Percentiles rank a stretch among this genome's conserved stretches.
Conservation (phyloP, 2,329 filamentous ascomycete species). For the Ceratocystis cubensis region DNA sequence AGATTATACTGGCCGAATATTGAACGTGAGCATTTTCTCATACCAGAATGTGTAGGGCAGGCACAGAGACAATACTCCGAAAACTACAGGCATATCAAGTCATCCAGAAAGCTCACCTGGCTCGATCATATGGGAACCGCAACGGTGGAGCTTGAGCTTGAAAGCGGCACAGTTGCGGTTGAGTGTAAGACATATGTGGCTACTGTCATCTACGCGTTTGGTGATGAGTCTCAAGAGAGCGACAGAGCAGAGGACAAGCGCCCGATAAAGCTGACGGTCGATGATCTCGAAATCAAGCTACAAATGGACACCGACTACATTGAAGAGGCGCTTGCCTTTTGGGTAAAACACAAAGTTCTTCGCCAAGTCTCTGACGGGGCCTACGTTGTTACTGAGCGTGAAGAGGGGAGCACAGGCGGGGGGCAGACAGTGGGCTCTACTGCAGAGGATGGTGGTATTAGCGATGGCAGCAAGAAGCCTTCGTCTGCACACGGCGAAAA, state of each 20-base stretch:
- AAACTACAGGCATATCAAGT: constrained; percentile 69
- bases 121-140: constrained; percentile 70
- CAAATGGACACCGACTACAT: constrained; percentile 66
- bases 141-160: constrained; percentile 66
- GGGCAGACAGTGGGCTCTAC: neutral
- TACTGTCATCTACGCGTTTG: constrained; percentile 72
- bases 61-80: constrained; percentile 59
- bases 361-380: constrained; percentile 41
- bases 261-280: constrained; percentile 28
- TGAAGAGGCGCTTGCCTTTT: constrained; percentile 54
- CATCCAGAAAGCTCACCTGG: constrained; percentile 79
- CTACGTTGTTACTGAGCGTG: constrained; percentile 56
- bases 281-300: constrained; percentile 44
- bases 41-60: constrained; percentile 46
- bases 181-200: constrained; percentile 77
- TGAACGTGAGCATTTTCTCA: constrained; percentile 52
- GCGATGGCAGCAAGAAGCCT: constrained; percentile 27
- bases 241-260: constrained; percentile 30
- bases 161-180: constrained; percentile 61
- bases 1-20: constrained; percentile 82
- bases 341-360: constrained; percentile 57
- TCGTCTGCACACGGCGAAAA: constrained; percentile 45
- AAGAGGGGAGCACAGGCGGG: constrained; percentile 29
- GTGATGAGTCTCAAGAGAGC: constrained; percentile 24
- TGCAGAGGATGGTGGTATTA: constrained; percentile 15